Evolutionary conservation across 2,329 filamentous ascomycete genomes (phyloP).

Genomic region (Lomentospora prolificans): DNA sequence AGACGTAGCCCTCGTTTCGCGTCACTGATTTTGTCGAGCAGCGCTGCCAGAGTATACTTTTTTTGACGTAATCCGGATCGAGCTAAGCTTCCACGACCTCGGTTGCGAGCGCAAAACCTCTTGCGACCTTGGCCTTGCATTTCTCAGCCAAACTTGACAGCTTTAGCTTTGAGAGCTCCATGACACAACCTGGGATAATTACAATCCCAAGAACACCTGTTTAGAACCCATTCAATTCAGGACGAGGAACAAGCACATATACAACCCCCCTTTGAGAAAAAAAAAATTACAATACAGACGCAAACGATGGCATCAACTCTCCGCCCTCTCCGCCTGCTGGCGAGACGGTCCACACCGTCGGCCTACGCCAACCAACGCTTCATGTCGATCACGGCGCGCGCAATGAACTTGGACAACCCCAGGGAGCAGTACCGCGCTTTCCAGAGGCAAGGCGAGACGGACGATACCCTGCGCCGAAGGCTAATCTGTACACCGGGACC

Average conservation of each 20-base stretch:
- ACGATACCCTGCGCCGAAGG: slow-evolving; percentile 76
- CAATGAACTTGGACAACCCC: slow-evolving; percentile 19
- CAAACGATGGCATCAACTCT: background rate
- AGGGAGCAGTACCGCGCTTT: slow-evolving; percentile 54
- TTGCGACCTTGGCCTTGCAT: background rate
- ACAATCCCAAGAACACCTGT: no score
- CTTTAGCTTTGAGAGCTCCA: background rate
- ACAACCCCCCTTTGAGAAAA: no score
- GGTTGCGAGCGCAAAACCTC: background rate
- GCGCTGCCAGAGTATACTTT: background rate
- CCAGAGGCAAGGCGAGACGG: slow-evolving; percentile 72
- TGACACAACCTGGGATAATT: no score
- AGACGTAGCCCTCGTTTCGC: no score
- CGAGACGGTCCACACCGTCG: slow-evolving; percentile 10
- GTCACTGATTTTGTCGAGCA: no score
- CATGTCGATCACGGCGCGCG: slow-evolving; percentile 14
- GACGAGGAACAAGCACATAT: no score
- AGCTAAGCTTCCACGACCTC: background rate
- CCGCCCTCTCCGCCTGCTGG: background rate
- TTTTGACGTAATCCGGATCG: background rate
- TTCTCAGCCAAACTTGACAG: no score
- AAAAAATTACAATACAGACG: background rate
- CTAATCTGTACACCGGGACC: slow-evolving; percentile 51
- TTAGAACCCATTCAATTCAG: no score
- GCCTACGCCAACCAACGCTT: slow-evolving; percentile 14